Evolutionary conservation across 2,329 filamentous ascomycete genomes (phyloP), one percentile per base, ranked within the genome.

Genomic region (Stagonosporopsis tanaceti): DNA sequence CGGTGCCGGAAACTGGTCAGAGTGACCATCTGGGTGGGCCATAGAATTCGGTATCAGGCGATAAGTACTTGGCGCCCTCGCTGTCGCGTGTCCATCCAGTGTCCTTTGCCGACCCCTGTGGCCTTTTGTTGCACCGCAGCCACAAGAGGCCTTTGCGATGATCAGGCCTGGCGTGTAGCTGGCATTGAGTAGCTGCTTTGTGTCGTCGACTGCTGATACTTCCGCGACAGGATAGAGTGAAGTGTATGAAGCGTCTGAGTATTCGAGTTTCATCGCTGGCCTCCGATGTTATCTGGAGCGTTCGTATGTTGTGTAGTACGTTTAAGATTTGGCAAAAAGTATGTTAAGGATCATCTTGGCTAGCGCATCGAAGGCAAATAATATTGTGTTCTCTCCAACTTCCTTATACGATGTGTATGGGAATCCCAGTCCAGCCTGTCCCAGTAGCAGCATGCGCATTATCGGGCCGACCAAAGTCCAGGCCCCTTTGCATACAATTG

Each of bases 1-100:
- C n/a, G 54, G 54, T 7, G 54, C 47, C 6, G 48, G 48, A 34
- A 53, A 53, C 8, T 57, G 38, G 27, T 53, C 48, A 38, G 35
- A 48, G 27, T 53, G 48, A 9, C 54, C 48, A 3, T 57, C 54
- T 2, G 48, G 48, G 37, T 52, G 44, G 8, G 38, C 44, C 44
- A 37, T 52, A 7, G 48, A 42, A 12, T 8, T 24, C 14, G n/a
- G 11, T 38, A 2, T 20, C 17, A 15, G 9, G 34, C 4, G 44
- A 15, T 35, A 6, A 39, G 20, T 45, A 27, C 24, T 37, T 14
- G 39, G 11, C 35, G 15, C 22, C 9, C 25, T 22, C 12, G 37
- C 15, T 15, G 22, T 47, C 22, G 27, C 17, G 7, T n/a, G 8
- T n/a, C 44, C 30, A 44, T 34, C 27, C 28, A 32, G 24, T 44